A percentile compares a stretch with the other conserved stretches of the same genome.
Evolutionary conservation across 495 filamentous ascomycete species (phyloP).

Genomic region (Tuber borchii): DNA sequence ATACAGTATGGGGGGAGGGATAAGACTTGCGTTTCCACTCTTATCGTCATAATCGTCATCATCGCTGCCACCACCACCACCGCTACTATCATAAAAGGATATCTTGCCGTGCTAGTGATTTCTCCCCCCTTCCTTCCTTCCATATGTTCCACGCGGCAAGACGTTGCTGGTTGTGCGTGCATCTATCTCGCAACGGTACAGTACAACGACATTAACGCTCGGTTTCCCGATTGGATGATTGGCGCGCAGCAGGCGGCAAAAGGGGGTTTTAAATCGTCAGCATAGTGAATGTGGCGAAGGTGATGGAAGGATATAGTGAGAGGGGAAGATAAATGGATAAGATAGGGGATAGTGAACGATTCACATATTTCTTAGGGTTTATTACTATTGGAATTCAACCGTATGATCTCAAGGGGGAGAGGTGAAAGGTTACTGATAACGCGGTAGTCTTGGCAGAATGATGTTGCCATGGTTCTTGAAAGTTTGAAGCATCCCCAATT

Average conservation of each 20-base stretch:
- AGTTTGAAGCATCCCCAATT: background rate
- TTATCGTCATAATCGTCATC: background rate
- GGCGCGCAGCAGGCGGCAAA: background rate
- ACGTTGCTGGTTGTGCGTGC: background rate
- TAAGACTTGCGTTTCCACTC: slow-evolving; percentile 1
- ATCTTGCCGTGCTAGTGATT: background rate
- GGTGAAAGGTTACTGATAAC: too few relatives aligned
- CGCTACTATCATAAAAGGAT: background rate
- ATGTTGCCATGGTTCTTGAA: background rate
- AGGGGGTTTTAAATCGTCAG: background rate
- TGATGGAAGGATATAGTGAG: background rate
- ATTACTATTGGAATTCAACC: too few relatives aligned
- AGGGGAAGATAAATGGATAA: background rate
- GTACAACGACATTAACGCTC: background rate
- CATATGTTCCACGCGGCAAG: background rate
- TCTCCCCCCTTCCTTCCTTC: background rate
- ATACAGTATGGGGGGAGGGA: background rate
- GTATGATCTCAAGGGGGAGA: too few relatives aligned
- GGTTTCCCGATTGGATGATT: background rate
- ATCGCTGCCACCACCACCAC: background rate
- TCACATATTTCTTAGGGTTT: background rate
- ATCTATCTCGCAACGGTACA: background rate
- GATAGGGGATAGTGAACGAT: background rate
- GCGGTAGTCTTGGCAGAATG: background rate
- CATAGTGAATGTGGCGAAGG: background rate